A percentile compares a stretch with the other conserved stretches of the same genome.
Conservation (phyloP, 2,329 filamentous ascomycete species). For the Proliferodiscus dingleyae region DNA sequence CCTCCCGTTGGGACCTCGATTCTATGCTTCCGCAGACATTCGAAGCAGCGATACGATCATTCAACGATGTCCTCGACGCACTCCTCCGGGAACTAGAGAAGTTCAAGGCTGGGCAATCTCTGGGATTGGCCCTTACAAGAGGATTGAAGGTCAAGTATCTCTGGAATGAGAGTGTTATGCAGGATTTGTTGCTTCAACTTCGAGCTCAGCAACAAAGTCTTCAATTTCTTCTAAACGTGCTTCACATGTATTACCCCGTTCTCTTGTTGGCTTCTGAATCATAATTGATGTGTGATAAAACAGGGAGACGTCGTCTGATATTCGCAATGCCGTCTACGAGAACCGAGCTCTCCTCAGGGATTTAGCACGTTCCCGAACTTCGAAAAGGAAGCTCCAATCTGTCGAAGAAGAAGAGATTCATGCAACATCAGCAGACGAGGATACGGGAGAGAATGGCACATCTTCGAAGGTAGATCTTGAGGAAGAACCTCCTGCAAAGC, state of each 20-base stretch:
- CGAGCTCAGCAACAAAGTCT: slow-evolving; percentile 9
- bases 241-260: slow-evolving; percentile 7
- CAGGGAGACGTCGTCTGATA: no score
- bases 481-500: no score
- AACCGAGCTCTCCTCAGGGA: no score
- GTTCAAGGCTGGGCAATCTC: neutral
- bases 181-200: slow-evolving; percentile 6
- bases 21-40: slow-evolving; percentile 7
- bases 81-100: slow-evolving; percentile 6
- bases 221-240: slow-evolving; percentile 9
- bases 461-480: no score
- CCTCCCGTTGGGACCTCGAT: slow-evolving; percentile 12
- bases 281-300: no score
- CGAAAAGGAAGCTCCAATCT: no score
- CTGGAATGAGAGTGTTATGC: slow-evolving; percentile 14
- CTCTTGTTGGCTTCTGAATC: no score
- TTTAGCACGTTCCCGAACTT: no score
- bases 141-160: slow-evolving; percentile 8
- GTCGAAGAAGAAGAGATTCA: no score
- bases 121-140: neutral
- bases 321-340: no score
- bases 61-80: slow-evolving; percentile 1
- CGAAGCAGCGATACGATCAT: slow-evolving; percentile 2
- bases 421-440: no score
- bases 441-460: no score